Conservation (phyloP, 1,284 basidiomycete genomes). For the Pseudozyma sp. region DNA sequence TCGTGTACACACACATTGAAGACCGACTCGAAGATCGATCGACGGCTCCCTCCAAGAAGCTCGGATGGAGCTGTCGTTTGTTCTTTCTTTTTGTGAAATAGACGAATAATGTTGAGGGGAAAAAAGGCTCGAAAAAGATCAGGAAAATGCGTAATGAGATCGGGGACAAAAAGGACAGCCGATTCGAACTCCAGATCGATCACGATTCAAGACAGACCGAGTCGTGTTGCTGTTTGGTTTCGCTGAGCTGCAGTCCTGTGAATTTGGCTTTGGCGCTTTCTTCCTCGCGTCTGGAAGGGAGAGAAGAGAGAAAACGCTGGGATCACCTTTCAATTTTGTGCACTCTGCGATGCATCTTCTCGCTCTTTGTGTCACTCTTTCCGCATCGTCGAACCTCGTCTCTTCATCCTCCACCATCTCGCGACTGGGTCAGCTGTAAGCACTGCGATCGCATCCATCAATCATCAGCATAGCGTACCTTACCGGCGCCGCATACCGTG, state of each 20-base stretch:
- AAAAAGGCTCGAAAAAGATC: conserved; percentile 1
- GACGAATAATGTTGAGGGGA: not conserved
- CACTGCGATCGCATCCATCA: not conserved
- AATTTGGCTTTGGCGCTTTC: conserved; percentile 8
- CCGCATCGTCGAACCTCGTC: conserved; percentile 1
- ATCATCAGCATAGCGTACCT: not conserved
- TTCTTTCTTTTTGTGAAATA: too few species aligned
- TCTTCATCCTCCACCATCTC: too few species aligned
- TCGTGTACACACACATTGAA: too few species aligned
- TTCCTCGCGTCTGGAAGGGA: conserved; percentile 19
- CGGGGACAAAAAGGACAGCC: not conserved
- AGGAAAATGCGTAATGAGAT: conserved; percentile 5
- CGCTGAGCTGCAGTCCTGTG: conserved; percentile 9
- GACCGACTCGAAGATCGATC: too few species aligned
- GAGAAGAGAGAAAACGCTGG: conserved; percentile 6
- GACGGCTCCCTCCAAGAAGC: too few species aligned
- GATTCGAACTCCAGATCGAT: conserved; percentile 26
- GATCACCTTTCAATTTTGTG: not conserved
- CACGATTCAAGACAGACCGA: conserved; percentile 6
- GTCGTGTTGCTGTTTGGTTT: not conserved
- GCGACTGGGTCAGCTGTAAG: too few species aligned
- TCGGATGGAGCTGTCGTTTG: too few species aligned
- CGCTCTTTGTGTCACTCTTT: conserved; percentile 6
- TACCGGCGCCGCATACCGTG: not conserved
- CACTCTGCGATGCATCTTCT: not conserved